Conservation (phyloP, 2,329 filamentous ascomycete genomes). For the Colletotrichum aenigma region DNA sequence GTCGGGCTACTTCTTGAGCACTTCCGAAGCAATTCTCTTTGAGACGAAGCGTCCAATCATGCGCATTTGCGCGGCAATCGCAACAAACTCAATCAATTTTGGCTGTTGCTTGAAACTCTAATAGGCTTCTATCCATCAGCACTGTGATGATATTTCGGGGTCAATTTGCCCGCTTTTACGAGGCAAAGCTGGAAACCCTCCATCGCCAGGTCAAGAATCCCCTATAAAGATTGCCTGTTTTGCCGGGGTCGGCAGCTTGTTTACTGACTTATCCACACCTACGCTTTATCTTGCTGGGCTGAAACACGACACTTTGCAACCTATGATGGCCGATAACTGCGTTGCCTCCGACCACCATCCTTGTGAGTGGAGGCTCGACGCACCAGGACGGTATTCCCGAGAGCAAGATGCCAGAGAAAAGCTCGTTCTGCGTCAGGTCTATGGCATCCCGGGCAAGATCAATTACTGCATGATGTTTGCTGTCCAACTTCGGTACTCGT, state of each 20-base stretch:
- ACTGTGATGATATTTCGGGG: neutral
- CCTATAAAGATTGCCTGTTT: neutral
- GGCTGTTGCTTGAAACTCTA: neutral
- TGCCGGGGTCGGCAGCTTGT: neutral
- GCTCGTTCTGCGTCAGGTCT: neutral
- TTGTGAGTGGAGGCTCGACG: neutral
- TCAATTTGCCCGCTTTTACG: neutral
- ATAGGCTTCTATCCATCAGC: no score
- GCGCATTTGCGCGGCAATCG: neutral
- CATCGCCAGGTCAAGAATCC: neutral
- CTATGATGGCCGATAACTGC: neutral
- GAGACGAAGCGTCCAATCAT: neutral
- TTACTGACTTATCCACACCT: neutral
- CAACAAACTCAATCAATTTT: neutral
- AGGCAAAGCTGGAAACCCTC: neutral
- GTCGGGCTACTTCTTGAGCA: neutral
- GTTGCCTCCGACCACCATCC: neutral
- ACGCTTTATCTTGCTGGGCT: neutral
- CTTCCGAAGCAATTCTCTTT: neutral
- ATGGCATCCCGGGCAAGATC: neutral
- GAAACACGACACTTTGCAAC: neutral
- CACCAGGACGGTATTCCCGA: neutral
- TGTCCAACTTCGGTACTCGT: neutral
- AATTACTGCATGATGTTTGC: neutral
- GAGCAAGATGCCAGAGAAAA: neutral